These are phyloP conservation scores for Proliferodiscus dingleyae DNA, from an alignment of 2,329 filamentous ascomycete genomes.

Conservation along the genomic window DNA sequence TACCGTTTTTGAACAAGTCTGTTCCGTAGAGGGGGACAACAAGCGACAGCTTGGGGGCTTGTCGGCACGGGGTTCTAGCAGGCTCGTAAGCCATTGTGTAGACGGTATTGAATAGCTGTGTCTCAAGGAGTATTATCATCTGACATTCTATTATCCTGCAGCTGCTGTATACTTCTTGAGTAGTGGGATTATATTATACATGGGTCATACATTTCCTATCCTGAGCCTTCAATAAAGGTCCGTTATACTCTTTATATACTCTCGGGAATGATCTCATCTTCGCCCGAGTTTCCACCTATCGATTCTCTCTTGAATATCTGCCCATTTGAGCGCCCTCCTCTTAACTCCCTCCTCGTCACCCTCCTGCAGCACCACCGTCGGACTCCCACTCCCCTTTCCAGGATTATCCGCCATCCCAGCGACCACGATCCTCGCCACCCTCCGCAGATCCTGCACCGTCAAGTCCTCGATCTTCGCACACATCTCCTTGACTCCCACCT, in stretches of 20 bases:
- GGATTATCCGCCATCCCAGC: constrained; percentile 70
- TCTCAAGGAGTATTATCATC: too few species aligned
- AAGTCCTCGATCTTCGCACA: constrained; percentile 78
- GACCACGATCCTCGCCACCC: constrained; percentile 76
- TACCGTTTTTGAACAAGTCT: too few species aligned
- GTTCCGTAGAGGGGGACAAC: too few species aligned
- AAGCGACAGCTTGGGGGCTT: too few species aligned
- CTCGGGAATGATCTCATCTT: too few species aligned
- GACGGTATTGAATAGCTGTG: too few species aligned
- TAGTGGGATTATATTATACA: constrained; percentile 3
- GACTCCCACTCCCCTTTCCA: constrained; percentile 76
- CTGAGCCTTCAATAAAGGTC: background rate
- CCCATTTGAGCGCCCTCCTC: constrained; percentile 70
- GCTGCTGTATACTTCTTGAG: background rate
- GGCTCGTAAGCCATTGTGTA: too few species aligned
- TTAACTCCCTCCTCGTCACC: constrained; percentile 64
- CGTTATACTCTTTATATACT: too few species aligned
- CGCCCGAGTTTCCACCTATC: constrained; percentile 76
- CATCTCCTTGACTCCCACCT: constrained; percentile 92
- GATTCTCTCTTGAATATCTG: constrained; percentile 84
- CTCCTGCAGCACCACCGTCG: constrained; percentile 93
- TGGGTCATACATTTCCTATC: constrained; percentile 1
- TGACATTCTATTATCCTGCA: too few species aligned
- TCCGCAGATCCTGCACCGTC: constrained; percentile 72
- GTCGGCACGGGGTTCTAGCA: too few species aligned